Percentiles rank a stretch among this genome's conserved stretches.
Conservation (phyloP, 805 yeast genomes). For the Clavispora vitiphila region DNA sequence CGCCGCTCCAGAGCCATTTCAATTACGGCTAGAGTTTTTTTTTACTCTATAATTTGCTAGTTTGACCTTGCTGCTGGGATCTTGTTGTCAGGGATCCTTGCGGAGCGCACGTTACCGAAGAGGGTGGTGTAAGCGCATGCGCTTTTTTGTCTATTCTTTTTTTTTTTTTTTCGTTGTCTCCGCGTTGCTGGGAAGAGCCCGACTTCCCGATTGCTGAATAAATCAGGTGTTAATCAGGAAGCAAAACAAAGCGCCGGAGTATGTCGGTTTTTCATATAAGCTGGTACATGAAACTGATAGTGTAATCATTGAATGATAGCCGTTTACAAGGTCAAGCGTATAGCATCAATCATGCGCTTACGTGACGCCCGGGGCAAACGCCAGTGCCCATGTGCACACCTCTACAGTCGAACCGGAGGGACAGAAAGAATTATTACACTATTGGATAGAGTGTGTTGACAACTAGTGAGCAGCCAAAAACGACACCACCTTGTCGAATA, state of each 20-base stretch:
- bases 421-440: background rate
- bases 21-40: background rate
- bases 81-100: background rate
- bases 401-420: too few relatives aligned
- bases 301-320: background rate
- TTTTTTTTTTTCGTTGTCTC: too few relatives aligned
- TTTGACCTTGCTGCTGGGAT: too few relatives aligned
- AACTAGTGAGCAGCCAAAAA: constrained; percentile 23
- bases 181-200: too few relatives aligned
- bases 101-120: background rate
- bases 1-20: background rate
- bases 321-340: background rate
- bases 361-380: background rate
- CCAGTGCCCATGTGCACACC: background rate
- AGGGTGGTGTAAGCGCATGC: background rate
- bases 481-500: constrained; percentile 32
- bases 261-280: too few relatives aligned
- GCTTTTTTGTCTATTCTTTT: background rate
- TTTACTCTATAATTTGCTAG: too few relatives aligned
- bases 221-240: too few relatives aligned
- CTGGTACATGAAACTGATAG: too few relatives aligned
- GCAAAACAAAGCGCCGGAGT: too few relatives aligned
- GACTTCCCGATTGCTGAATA: too few relatives aligned
- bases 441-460: background rate
- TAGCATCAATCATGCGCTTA: background rate